phyloP scores from a whole-genome alignment of 1,284 basidiomycete species.

The Austropuccinia psidii region DNA sequence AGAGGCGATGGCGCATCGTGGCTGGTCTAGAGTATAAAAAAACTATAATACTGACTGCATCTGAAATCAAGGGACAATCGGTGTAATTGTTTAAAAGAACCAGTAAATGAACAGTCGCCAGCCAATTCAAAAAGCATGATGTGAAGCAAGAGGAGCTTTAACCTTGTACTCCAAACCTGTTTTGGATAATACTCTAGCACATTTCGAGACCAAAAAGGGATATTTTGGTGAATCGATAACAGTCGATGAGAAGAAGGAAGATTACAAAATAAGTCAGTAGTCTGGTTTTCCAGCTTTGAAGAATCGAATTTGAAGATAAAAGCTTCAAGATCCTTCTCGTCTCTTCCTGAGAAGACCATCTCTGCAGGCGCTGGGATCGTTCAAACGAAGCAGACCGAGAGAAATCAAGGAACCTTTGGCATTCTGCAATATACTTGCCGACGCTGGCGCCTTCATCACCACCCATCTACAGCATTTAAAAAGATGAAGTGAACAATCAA shows the following conservation, averaged over 20 bases:
- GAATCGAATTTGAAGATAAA: not conserved
- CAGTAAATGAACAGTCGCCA: not conserved
- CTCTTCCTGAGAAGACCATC: not conserved
- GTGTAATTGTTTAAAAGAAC: not conserved
- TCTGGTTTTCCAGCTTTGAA: not conserved
- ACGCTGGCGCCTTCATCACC: constrained; percentile 29
- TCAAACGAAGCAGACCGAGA: not conserved
- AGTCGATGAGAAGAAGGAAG: not conserved
- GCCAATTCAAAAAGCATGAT: not conserved
- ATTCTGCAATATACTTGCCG: constrained; percentile 28
- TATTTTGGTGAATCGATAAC: not conserved
- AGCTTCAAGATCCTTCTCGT: not conserved
- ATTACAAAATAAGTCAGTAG: not conserved
- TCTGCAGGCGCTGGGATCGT: not conserved
- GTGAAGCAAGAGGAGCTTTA: not conserved
- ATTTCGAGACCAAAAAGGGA: too few species aligned
- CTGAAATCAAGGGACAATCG: not conserved
- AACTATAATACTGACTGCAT: not conserved
- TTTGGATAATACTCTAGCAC: constrained; percentile 12
- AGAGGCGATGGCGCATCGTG: not conserved
- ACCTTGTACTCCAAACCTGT: constrained; percentile 23
- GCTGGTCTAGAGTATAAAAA: not conserved
- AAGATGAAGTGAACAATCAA: not conserved
- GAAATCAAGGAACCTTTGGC: constrained; percentile 11
- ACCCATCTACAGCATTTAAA: constrained; percentile 3